A percentile compares a stretch with the other conserved stretches of the same genome.
Conservation (phyloP, 2,329 filamentous ascomycete genomes). For the Bipolaris cookei region DNA sequence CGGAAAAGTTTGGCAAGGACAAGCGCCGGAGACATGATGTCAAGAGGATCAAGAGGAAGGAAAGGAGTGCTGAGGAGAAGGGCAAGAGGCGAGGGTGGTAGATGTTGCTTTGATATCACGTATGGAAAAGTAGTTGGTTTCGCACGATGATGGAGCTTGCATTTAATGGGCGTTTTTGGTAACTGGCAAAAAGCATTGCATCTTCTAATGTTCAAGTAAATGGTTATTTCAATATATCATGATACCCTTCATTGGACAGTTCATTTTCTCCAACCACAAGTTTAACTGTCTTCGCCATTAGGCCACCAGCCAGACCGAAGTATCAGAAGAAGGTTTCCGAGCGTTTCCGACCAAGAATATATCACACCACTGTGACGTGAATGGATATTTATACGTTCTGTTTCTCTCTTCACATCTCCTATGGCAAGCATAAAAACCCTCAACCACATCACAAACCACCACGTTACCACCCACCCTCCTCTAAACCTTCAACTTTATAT, state of each 20-base stretch:
- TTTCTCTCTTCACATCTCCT: not conserved
- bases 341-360: not conserved
- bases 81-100: conserved; percentile 74
- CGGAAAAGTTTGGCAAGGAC: conserved; percentile 75
- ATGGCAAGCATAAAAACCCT: too few relatives aligned
- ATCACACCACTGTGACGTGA: not conserved
- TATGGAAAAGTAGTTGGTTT: not conserved
- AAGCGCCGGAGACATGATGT: conserved; percentile 76
- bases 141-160: not conserved
- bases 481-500: not conserved
- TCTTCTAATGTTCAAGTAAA: not conserved
- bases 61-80: conserved; percentile 74
- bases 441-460: not conserved
- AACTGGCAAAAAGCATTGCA: not conserved
- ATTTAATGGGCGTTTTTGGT: not conserved
- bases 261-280: not conserved
- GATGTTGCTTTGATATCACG: not conserved
- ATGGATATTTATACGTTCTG: not conserved
- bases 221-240: not conserved
- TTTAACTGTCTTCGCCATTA: not conserved
- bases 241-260: not conserved
- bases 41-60: conserved; percentile 65
- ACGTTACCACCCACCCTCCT: not conserved
- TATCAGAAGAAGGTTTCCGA: not conserved
- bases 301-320: not conserved